Conservation (phyloP, 805 yeast species). For the Blastobotrys peoriensis region DNA sequence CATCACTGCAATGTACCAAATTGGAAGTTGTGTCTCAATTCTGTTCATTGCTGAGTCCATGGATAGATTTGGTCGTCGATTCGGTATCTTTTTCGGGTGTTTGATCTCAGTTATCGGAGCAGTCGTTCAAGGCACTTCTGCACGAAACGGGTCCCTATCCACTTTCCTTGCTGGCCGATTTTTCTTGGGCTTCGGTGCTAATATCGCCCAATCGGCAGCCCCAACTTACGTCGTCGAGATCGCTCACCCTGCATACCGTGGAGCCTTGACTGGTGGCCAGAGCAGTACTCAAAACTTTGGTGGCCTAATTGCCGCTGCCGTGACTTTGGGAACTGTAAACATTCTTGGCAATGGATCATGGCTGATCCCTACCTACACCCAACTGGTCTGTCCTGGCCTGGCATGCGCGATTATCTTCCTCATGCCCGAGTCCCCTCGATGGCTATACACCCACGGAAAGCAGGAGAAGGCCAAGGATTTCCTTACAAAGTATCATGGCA, state of each 20-base stretch:
- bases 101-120: constrained; percentile 65
- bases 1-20: constrained; percentile 25
- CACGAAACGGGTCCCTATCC: constrained; percentile 33
- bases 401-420: constrained; percentile 3
- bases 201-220: constrained; percentile 11
- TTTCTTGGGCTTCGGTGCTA: constrained; percentile 17
- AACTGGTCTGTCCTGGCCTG: constrained; percentile 7
- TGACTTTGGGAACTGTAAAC: constrained; percentile 12
- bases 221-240: constrained; percentile 17
- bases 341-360: constrained; percentile 7
- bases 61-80: constrained; percentile 66
- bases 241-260: constrained; percentile 18
- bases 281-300: constrained; percentile 45
- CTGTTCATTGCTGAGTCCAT: constrained; percentile 49
- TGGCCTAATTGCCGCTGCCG: constrained; percentile 35
- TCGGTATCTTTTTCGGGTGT: constrained; percentile 53
- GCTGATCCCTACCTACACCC: constrained; percentile 15
- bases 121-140: constrained; percentile 56
- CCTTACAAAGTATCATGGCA: constrained; percentile 11
- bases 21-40: constrained; percentile 67
- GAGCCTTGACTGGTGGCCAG: constrained; percentile 16
- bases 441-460: constrained; percentile 9
- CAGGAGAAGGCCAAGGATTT: constrained; percentile 9
- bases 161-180: constrained; percentile 17
- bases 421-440: constrained; percentile 16